Evolutionary conservation across 2,329 filamentous ascomycete species (phyloP).

Genomic region (Sporothrix pseudoabietina): DNA sequence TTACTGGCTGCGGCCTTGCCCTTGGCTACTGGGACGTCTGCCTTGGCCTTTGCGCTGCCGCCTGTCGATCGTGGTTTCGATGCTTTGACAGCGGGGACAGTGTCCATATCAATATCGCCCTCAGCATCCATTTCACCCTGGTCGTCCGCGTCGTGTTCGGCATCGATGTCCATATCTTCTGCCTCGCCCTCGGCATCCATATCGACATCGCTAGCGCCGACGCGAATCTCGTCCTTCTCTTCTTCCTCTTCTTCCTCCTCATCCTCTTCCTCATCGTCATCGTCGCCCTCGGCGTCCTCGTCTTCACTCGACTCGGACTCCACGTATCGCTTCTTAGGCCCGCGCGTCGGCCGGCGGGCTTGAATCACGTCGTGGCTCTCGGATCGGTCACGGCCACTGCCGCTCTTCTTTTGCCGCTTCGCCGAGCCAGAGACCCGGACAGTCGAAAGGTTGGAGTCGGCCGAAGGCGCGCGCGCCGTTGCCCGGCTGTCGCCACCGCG

Average conservation of each 20-base stretch:
- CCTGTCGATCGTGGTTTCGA: conserved; percentile 44
- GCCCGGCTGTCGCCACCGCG: conserved; percentile 49
- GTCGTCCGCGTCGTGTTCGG: conserved; percentile 46
- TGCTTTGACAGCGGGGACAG: conserved; percentile 51
- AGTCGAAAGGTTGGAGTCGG: conserved; percentile 39
- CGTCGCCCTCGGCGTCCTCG: conserved; percentile 30
- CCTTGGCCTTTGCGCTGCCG: conserved; percentile 35
- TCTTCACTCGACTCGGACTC: conserved; percentile 50
- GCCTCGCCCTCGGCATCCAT: conserved; percentile 45
- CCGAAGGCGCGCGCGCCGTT: conserved; percentile 46
- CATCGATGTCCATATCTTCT: conserved; percentile 50
- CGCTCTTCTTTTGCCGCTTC: conserved; percentile 23
- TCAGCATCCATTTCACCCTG: conserved; percentile 48
- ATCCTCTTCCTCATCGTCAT: conserved; percentile 27
- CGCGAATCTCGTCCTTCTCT: conserved; percentile 39
- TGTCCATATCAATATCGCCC: conserved; percentile 54
- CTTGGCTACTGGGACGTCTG: conserved; percentile 34
- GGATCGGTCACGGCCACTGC: conserved; percentile 42
- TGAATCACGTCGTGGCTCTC: conserved; percentile 52
- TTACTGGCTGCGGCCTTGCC: conserved; percentile 35
- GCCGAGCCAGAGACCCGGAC: conserved; percentile 28
- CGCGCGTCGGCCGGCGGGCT: conserved; percentile 55
- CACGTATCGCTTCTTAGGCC: conserved; percentile 62
- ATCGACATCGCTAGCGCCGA: conserved; percentile 40
- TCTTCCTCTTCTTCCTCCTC: conserved; percentile 34